These are phyloP conservation scores for Curvularia lunata DNA, from an alignment of 2,329 filamentous ascomycete genomes.

Conservation along the genomic window DNA sequence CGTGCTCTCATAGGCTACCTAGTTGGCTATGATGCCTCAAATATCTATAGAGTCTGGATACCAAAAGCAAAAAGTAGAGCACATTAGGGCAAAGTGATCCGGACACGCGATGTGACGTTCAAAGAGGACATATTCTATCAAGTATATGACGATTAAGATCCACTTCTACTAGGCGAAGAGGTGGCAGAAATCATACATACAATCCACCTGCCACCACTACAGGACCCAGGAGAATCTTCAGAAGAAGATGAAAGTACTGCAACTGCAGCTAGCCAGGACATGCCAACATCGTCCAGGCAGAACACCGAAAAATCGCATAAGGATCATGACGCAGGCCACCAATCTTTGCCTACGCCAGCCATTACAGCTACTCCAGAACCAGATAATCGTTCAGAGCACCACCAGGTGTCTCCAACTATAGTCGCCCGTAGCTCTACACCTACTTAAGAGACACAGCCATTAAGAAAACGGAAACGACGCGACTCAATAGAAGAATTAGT, in stretches of 20 bases:
- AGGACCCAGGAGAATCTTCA: constrained; percentile 2
- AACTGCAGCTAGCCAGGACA: background rate
- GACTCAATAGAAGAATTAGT: background rate
- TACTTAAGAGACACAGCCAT: constrained; percentile 10
- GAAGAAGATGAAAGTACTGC: background rate
- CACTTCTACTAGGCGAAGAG: constrained; percentile 2
- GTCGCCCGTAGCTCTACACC: constrained; percentile 3
- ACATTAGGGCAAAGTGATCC: background rate
- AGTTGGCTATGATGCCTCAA: constrained; percentile 23
- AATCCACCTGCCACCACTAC: background rate
- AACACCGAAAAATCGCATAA: background rate
- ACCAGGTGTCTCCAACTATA: constrained; percentile 10
- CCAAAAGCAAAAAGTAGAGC: constrained; percentile 1
- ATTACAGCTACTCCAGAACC: constrained; percentile 7
- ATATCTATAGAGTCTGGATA: constrained; percentile 24
- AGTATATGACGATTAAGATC: background rate
- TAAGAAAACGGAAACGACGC: too few relatives aligned
- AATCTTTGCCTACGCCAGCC: constrained; percentile 7
- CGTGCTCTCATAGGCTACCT: constrained; percentile 24
- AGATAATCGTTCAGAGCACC: constrained; percentile 4
- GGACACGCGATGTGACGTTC: background rate
- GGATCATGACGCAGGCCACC: background rate
- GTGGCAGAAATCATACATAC: background rate
- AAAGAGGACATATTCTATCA: too few relatives aligned
- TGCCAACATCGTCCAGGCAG: background rate